Evolutionary conservation across 306 rosid genomes (phyloP).

Genomic region (Sicyos edulis): DNA sequence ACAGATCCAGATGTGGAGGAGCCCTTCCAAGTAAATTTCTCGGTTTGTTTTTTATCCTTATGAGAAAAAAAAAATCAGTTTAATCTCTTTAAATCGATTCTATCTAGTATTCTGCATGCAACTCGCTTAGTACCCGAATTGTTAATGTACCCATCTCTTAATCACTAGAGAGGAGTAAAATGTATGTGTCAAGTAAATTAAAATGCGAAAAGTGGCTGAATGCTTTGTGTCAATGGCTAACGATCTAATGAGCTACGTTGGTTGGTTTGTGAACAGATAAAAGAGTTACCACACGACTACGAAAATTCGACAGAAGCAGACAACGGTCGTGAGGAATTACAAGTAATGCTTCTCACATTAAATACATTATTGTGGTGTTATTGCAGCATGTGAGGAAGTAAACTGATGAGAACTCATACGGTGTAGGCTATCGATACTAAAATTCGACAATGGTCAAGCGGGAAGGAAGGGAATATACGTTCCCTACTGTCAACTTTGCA

Average conservation of each 20-base stretch:
- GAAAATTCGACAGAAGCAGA: conserved; percentile 30
- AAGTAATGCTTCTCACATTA: conserved; percentile 34
- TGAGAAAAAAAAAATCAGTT: neutral
- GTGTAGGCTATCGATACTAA: conserved; percentile 63
- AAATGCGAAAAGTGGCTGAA: neutral
- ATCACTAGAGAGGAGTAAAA: no score
- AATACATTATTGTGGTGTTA: neutral
- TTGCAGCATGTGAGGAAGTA: neutral
- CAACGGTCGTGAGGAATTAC: conserved; percentile 40
- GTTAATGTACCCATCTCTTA: neutral
- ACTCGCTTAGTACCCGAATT: neutral
- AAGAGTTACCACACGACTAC: conserved; percentile 53
- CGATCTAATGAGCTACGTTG: conserved; percentile 19
- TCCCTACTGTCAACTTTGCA: conserved; percentile 85
- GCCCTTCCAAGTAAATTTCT: conserved; percentile 49
- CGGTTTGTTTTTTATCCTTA: conserved; percentile 34
- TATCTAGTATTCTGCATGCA: neutral
- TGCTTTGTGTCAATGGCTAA: neutral
- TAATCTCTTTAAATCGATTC: neutral
- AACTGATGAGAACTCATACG: conserved; percentile 5
- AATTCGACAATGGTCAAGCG: conserved; percentile 77
- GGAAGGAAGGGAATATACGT: conserved; percentile 91
- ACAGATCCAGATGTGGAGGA: conserved; percentile 39
- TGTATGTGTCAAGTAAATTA: neutral
- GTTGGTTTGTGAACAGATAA: conserved; percentile 39